A percentile compares a stretch with the other conserved stretches of the same genome.
These are phyloP conservation scores for Lantana camara DNA, from an alignment of 257 asterid species.

Conservation along the genomic window DNA sequence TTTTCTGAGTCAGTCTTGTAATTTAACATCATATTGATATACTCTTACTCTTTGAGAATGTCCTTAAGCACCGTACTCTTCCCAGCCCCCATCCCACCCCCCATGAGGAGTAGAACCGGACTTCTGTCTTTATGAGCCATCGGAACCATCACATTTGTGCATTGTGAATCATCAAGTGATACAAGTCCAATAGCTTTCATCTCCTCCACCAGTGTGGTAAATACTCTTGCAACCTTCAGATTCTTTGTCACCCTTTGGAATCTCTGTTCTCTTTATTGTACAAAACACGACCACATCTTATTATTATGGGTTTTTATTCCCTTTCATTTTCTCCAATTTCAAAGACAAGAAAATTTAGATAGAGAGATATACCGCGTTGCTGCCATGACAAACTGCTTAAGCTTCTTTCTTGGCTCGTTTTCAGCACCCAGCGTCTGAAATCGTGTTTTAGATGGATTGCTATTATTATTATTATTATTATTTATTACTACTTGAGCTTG, in stretches of 20 bases:
- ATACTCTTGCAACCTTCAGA: slow-evolving; percentile 92
- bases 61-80: slow-evolving; percentile 94
- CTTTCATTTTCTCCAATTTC: no score
- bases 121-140: slow-evolving; percentile 96
- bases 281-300: not conserved
- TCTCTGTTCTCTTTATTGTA: slow-evolving; percentile 75
- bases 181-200: slow-evolving; percentile 95
- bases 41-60: slow-evolving; percentile 86
- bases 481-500: not conserved
- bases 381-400: slow-evolving; percentile 84
- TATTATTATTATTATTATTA: no score
- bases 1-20: no score
- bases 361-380: slow-evolving; percentile 71
- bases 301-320: no score
- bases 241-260: slow-evolving; percentile 92
- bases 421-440: slow-evolving; percentile 75
- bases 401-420: slow-evolving; percentile 79
- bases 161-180: slow-evolving; percentile 74
- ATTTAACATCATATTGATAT: not conserved
- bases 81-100: slow-evolving; percentile 99
- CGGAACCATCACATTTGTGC: slow-evolving; percentile 96
- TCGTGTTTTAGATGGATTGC: slow-evolving; percentile 1
- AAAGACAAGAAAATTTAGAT: not conserved
- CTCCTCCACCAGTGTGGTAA: slow-evolving; percentile 91
- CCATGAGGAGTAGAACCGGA: slow-evolving; percentile 94